Percentiles rank a stretch among this genome's conserved stretches.
phyloP scores from a whole-genome alignment of 306 rosid genomes.

The Acacia confusa region DNA sequence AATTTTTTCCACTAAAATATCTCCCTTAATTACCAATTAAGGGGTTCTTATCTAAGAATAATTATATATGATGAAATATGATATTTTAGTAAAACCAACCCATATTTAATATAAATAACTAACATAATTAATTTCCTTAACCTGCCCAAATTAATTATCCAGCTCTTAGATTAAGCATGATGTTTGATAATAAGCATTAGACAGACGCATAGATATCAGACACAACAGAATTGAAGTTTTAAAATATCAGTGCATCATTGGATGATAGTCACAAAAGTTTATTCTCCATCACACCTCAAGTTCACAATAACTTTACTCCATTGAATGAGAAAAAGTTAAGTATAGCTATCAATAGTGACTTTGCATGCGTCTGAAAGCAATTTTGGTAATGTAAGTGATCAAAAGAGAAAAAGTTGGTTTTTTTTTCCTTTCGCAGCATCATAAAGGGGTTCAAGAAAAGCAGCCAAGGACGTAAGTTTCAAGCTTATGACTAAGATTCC shows the following conservation, averaged over 20 bases:
- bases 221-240: neutral
- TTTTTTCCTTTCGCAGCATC: constrained; percentile 11
- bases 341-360: constrained; percentile 32
- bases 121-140: no score
- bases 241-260: neutral
- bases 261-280: neutral
- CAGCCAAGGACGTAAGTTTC: constrained; percentile 42
- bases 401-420: neutral
- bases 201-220: neutral
- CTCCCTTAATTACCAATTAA: no score
- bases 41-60: no score
- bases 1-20: no score
- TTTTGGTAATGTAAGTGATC: constrained; percentile 30
- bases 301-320: neutral
- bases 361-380: constrained; percentile 38
- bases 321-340: neutral
- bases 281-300: neutral
- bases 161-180: no score
- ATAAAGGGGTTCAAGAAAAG: constrained; percentile 26
- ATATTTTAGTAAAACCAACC: no score
- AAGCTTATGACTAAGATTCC: constrained; percentile 66
- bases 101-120: no score
- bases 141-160: no score
- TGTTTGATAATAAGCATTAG: neutral
- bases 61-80: no score